phyloP scores from a whole-genome alignment of 1,284 basidiomycete species.

The Moesziomyces parantarcticus region DNA sequence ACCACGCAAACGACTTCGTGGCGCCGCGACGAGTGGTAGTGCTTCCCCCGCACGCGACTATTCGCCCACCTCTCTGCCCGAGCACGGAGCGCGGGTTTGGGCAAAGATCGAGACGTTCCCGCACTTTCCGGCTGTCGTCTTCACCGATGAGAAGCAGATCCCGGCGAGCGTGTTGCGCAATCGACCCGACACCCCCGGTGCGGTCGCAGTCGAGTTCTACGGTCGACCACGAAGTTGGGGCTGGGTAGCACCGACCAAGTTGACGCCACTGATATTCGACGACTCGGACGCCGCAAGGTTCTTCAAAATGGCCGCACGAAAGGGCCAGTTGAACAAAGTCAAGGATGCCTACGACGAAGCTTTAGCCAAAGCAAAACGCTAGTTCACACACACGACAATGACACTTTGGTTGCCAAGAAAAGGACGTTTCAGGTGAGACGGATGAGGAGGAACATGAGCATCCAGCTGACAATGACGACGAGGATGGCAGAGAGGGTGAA shows the following conservation, averaged over 20 bases:
- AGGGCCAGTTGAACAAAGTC: slow-evolving; percentile 19
- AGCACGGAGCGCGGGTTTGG: slow-evolving; percentile 37
- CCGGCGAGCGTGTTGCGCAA: background rate
- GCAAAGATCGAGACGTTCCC: slow-evolving; percentile 40
- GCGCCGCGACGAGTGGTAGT: background rate
- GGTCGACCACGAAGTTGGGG: slow-evolving; percentile 23
- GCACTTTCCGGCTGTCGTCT: slow-evolving; percentile 23
- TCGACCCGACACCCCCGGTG: slow-evolving; percentile 1
- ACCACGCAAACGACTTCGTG: background rate
- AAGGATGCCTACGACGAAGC: slow-evolving; percentile 34
- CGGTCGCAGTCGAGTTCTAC: slow-evolving; percentile 28
- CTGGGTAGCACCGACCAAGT: slow-evolving; percentile 15
- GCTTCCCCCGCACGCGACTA: background rate
- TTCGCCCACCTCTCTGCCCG: background rate
- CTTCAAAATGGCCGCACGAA: slow-evolving; percentile 21
- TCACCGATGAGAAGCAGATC: slow-evolving; percentile 10
- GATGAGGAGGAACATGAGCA: slow-evolving; percentile 65
- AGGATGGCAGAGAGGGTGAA: slow-evolving; percentile 59
- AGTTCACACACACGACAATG: background rate
- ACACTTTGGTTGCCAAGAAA: background rate
- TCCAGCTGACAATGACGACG: slow-evolving; percentile 62
- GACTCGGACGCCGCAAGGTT: slow-evolving; percentile 18
- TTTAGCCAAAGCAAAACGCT: background rate
- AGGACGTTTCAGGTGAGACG: slow-evolving; percentile 48
- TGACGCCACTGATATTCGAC: slow-evolving; percentile 11